Percentiles rank a stretch among this genome's conserved stretches.
phyloP scores from a whole-genome alignment of 129 eudicot species.

The Artemisia argyi region DNA sequence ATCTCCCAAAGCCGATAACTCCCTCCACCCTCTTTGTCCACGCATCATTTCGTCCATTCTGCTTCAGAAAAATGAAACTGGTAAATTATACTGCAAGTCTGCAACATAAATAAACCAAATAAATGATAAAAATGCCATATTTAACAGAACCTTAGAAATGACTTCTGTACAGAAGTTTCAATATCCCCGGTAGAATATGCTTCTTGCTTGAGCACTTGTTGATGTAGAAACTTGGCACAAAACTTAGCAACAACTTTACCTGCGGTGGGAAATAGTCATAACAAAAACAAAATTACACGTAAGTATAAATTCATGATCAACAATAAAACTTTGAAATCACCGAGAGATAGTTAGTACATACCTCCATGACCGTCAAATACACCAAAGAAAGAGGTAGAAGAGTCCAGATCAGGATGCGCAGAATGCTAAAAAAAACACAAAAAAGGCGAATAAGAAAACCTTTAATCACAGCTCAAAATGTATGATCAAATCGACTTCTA shows the following conservation, averaged over 20 bases:
- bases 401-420: slow-evolving; percentile 74
- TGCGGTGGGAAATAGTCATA: slow-evolving; percentile 23
- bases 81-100: not conserved
- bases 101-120: not conserved
- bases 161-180: slow-evolving; percentile 73
- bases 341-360: slow-evolving; percentile 26
- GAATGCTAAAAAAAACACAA: slow-evolving; percentile 64
- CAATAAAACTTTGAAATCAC: not conserved
- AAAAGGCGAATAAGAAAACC: slow-evolving; percentile 1
- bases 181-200: slow-evolving; percentile 82
- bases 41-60: slow-evolving; percentile 99
- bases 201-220: slow-evolving; percentile 91
- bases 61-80: slow-evolving; percentile 17
- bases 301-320: slow-evolving; percentile 14
- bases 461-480: no score
- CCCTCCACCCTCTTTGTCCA: slow-evolving; percentile 99
- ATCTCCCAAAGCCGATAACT: slow-evolving; percentile 87
- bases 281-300: not conserved
- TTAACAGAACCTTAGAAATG: slow-evolving; percentile 75
- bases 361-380: slow-evolving; percentile 99
- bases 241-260: slow-evolving; percentile 99
- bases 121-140: not conserved
- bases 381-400: slow-evolving; percentile 86
- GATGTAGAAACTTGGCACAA: slow-evolving; percentile 97
- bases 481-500: not conserved